A percentile compares a stretch with the other conserved stretches of the same genome.
phyloP scores from a whole-genome alignment of 1,284 basidiomycete genomes.

The Fomitopsis palustris region DNA sequence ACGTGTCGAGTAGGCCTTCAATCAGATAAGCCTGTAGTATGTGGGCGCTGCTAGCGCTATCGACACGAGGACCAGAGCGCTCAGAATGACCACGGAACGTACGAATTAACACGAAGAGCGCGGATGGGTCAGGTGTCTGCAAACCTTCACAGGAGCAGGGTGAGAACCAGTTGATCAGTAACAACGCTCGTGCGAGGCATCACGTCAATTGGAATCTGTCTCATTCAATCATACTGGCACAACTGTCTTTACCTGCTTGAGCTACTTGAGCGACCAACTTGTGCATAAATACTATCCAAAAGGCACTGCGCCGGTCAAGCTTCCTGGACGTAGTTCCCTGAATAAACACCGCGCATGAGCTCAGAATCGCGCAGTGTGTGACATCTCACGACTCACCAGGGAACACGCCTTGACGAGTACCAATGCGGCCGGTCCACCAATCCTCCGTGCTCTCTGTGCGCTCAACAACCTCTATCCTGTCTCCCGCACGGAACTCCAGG shows the following conservation, averaged over 20 bases:
- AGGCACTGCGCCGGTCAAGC: slow-evolving; percentile 18
- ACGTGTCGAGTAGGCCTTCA: too few relatives aligned
- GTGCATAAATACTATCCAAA: not conserved
- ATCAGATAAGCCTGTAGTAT: too few relatives aligned
- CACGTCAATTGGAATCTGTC: too few relatives aligned
- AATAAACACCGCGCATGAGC: not conserved
- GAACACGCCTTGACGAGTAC: slow-evolving; percentile 89
- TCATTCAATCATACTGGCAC: too few relatives aligned
- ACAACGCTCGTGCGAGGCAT: too few relatives aligned
- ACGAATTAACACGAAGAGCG: not conserved
- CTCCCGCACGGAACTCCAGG: slow-evolving; percentile 88
- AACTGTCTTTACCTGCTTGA: too few relatives aligned
- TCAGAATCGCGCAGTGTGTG: not conserved
- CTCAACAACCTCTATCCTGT: slow-evolving; percentile 90
- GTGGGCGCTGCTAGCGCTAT: not conserved
- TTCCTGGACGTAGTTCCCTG: slow-evolving; percentile 48
- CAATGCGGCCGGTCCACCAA: slow-evolving; percentile 95
- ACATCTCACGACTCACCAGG: slow-evolving; percentile 58
- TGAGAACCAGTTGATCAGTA: too few relatives aligned
- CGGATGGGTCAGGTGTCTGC: not conserved
- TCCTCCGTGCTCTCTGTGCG: slow-evolving; percentile 85
- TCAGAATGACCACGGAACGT: not conserved
- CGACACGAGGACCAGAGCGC: not conserved
- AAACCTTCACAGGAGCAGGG: not conserved
- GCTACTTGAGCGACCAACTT: not conserved